These are phyloP conservation scores for Auriscalpium microsporum DNA, from an alignment of 768 basidiomycete species.

Conservation along the genomic window DNA sequence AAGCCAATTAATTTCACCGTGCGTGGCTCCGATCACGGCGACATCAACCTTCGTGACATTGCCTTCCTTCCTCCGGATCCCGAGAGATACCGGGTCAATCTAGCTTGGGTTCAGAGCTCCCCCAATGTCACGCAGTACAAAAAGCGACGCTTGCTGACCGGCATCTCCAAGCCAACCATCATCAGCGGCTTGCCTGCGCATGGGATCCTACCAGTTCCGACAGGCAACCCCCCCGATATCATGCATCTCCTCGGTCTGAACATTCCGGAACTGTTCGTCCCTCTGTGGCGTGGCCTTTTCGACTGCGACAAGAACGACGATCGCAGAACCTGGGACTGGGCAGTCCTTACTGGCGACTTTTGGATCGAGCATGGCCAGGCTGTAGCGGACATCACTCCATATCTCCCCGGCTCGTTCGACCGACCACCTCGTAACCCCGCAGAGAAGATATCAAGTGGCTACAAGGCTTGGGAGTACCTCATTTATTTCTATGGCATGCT, in stretches of 20 bases:
- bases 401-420: conserved; percentile 33
- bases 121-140: background rate
- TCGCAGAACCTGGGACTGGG: conserved; percentile 25
- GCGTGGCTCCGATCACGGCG: background rate
- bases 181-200: background rate
- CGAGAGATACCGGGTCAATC: background rate
- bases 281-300: conserved; percentile 25
- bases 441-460: conserved; percentile 28
- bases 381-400: conserved; percentile 24
- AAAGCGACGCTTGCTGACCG: background rate
- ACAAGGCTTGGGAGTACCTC: conserved; percentile 21
- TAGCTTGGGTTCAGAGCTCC: background rate
- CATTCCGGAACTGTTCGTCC: conserved; percentile 25
- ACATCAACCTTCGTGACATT: background rate
- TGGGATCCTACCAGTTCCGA: background rate
- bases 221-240: conserved; percentile 25
- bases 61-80: background rate
- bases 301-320: conserved; percentile 18
- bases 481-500: conserved; percentile 13
- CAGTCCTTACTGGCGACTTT: conserved; percentile 6
- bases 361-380: conserved; percentile 31
- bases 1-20: background rate
- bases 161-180: background rate
- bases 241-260: conserved; percentile 35
- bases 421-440: conserved; percentile 33